Conservation (phyloP, 108 stramenopile genomes). For the Pseudonitzschia multiseries region DNA sequence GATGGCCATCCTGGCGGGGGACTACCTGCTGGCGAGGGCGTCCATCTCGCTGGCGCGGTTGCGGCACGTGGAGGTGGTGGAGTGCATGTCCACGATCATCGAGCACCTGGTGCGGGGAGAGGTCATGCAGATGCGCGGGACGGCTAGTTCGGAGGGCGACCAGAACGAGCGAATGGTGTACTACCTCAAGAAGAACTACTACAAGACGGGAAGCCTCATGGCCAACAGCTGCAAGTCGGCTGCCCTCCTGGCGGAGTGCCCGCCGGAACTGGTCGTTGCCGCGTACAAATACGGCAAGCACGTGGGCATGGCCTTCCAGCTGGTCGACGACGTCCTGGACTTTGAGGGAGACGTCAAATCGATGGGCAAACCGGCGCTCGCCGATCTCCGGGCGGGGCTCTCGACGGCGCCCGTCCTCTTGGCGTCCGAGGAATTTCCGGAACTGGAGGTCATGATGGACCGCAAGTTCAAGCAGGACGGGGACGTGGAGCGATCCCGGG, state of each 20-base stretch:
- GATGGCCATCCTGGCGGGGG: slow-evolving; percentile 97
- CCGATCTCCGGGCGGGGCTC: slow-evolving; percentile 91
- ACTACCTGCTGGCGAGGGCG: slow-evolving; percentile 96
- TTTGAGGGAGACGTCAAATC: slow-evolving; percentile 84
- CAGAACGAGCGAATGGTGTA: slow-evolving; percentile 58
- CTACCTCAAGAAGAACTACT: slow-evolving; percentile 96
- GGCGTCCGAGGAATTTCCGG: slow-evolving; percentile 82
- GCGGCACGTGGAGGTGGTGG: slow-evolving; percentile 92
- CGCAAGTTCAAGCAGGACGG: slow-evolving; percentile 88
- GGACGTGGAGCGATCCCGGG: slow-evolving; percentile 86
- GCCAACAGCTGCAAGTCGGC: slow-evolving; percentile 94
- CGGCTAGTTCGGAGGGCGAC: slow-evolving; percentile 21
- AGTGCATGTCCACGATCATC: slow-evolving; percentile 96
- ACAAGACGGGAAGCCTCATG: slow-evolving; percentile 98
- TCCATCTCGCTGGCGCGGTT: slow-evolving; percentile 93
- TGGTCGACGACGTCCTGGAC: slow-evolving; percentile 98
- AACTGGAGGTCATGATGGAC: slow-evolving; percentile 72
- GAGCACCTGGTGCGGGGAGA: slow-evolving; percentile 98
- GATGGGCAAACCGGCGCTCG: slow-evolving; percentile 93
- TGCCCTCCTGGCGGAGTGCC: slow-evolving; percentile 82
- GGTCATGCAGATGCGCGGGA: slow-evolving; percentile 91
- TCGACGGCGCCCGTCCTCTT: slow-evolving; percentile 97
- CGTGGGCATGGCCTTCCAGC: slow-evolving; percentile 97
- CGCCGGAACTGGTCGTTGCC: slow-evolving; percentile 59
- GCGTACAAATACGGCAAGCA: slow-evolving; percentile 95